Percentiles rank a stretch among this genome's conserved stretches.
Conservation (phyloP, 441 rosid species). For the Gossypium laxum region DNA sequence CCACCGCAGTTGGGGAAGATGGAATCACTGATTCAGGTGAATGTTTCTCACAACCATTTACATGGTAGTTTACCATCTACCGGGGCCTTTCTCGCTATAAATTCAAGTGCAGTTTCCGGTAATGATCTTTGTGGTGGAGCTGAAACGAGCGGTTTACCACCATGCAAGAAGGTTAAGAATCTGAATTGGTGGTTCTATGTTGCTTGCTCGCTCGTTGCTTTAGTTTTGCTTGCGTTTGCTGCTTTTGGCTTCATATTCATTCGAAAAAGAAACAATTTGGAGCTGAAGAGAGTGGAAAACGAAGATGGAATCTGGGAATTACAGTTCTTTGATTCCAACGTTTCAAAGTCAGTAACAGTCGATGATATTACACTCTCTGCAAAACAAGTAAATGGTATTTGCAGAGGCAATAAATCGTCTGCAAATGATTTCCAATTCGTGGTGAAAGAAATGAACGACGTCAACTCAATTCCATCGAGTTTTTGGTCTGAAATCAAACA, state of each 20-base stretch:
- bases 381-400: constrained; percentile 38
- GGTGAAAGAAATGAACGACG: constrained; percentile 35
- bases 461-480: constrained; percentile 20
- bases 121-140: constrained; percentile 56
- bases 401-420: constrained; percentile 29
- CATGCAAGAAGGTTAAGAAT: constrained; percentile 36
- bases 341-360: constrained; percentile 29
- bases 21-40: constrained; percentile 63
- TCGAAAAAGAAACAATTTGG: constrained; percentile 26
- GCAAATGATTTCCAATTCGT: constrained; percentile 29
- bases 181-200: constrained; percentile 41
- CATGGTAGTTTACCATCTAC: constrained; percentile 56
- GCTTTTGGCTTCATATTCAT: constrained; percentile 24
- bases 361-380: constrained; percentile 35
- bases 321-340: constrained; percentile 40
- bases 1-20: constrained; percentile 47
- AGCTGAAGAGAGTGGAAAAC: constrained; percentile 43
- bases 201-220: constrained; percentile 28
- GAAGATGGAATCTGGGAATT: constrained; percentile 64
- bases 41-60: constrained; percentile 63
- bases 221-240: constrained; percentile 22
- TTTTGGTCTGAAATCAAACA: constrained; percentile 29
- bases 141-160: constrained; percentile 32
- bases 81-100: constrained; percentile 69
- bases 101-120: constrained; percentile 52